Evolutionary conservation across 805 yeast species (phyloP).

Genomic region (Clavispora santaluciae): DNA sequence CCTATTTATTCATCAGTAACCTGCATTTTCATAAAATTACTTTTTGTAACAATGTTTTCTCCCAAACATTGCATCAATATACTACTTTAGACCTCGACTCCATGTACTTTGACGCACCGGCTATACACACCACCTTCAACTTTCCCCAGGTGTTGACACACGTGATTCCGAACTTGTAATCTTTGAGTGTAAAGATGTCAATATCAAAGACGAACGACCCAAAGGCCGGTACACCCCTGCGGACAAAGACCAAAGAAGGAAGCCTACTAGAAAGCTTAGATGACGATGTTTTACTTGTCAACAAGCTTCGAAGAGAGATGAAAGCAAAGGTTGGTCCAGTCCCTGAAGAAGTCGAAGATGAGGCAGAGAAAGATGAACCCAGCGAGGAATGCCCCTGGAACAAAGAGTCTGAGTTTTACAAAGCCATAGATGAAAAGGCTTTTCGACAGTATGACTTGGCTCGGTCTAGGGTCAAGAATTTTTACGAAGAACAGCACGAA

Average conservation of each 20-base stretch:
- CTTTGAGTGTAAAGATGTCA: not conserved
- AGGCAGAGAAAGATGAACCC: not conserved
- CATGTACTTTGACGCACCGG: not conserved
- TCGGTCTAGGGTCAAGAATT: slow-evolving; percentile 59
- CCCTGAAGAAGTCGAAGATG: not conserved
- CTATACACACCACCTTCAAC: too few species aligned
- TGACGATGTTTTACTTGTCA: slow-evolving; percentile 17
- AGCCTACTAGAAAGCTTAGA: slow-evolving; percentile 15
- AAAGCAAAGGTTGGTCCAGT: slow-evolving; percentile 1
- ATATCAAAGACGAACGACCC: not conserved
- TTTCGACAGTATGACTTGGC: slow-evolving; percentile 68
- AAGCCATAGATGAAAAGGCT: slow-evolving; percentile 33
- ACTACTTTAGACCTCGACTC: not conserved
- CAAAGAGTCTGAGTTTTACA: slow-evolving; percentile 25
- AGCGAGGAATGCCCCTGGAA: slow-evolving; percentile 16
- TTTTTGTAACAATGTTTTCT: not conserved
- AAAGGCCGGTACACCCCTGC: not conserved
- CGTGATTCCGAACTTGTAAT: not conserved
- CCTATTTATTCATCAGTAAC: slow-evolving; percentile 1
- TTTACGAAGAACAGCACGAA: slow-evolving; percentile 64
- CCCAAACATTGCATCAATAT: not conserved
- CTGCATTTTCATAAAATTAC: not conserved
- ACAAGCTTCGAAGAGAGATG: slow-evolving; percentile 12
- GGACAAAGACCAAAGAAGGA: slow-evolving; percentile 6
- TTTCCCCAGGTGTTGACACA: slow-evolving; percentile 1